phyloP scores from a whole-genome alignment of 768 basidiomycete species.

The Phylloporus sp. region DNA sequence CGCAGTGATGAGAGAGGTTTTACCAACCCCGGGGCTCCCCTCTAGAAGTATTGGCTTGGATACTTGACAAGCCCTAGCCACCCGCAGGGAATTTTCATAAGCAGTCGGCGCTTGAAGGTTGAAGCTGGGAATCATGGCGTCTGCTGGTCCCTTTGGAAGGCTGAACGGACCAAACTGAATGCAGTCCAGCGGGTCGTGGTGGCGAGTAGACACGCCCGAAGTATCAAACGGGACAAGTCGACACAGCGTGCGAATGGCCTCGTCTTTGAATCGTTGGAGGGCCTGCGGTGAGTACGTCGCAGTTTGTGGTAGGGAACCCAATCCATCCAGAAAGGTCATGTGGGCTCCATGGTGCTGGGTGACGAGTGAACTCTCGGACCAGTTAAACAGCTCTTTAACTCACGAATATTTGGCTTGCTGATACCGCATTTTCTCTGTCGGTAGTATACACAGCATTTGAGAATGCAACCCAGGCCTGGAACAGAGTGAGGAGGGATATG shows the following conservation, averaged over 20 bases:
- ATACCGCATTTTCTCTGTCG: conserved; percentile 30
- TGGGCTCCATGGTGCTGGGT: conserved; percentile 84
- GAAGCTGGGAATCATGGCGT: conserved; percentile 45
- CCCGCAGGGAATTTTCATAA: conserved; percentile 78
- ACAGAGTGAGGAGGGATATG: conserved; percentile 3
- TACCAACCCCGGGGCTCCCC: conserved; percentile 97
- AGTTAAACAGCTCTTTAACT: conserved; percentile 24
- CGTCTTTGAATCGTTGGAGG: conserved; percentile 55
- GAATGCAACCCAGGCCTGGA: conserved; percentile 90
- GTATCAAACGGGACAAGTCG: conserved; percentile 47
- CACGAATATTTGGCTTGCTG: conserved; percentile 61
- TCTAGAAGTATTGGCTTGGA: conserved; percentile 90
- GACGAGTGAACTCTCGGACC: conserved; percentile 12
- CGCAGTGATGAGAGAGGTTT: conserved; percentile 89
- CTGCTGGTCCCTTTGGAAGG: conserved; percentile 53
- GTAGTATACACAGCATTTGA: conserved; percentile 54
- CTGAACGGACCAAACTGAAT: conserved; percentile 72
- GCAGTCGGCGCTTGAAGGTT: conserved; percentile 88
- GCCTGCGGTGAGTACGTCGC: conserved; percentile 56
- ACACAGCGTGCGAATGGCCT: conserved; percentile 51
- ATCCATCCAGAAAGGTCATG: conserved; percentile 88
- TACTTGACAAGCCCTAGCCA: conserved; percentile 86
- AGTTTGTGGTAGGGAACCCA: conserved; percentile 72
- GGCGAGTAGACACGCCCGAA: conserved; percentile 19
- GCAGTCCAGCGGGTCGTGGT: conserved; percentile 32